Conservation (phyloP, 2,329 filamentous ascomycete genomes). For the Epichloe bromicola region DNA sequence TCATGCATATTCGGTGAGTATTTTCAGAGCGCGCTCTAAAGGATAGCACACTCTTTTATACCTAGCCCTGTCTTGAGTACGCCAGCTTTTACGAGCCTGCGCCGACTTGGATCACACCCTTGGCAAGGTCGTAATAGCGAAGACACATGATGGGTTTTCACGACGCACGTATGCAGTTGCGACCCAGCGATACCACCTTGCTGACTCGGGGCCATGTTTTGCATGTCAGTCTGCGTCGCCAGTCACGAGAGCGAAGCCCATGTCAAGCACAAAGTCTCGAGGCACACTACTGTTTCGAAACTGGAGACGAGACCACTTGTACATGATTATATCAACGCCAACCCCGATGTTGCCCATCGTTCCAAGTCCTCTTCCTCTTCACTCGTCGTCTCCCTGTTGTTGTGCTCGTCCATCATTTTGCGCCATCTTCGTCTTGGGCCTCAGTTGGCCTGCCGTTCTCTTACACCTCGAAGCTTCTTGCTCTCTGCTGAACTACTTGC, state of each 20-base stretch:
- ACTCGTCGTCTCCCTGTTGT: neutral
- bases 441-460: too few species aligned
- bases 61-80: too few species aligned
- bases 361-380: too few species aligned
- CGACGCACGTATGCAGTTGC: neutral
- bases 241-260: neutral
- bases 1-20: too few species aligned
- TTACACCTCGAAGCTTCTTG: neutral
- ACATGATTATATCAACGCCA: neutral
- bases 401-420: neutral
- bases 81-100: too few species aligned
- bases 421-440: too few species aligned
- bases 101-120: too few species aligned
- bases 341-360: too few species aligned
- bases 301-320: neutral
- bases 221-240: neutral
- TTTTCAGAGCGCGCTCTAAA: too few species aligned
- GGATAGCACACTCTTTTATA: too few species aligned
- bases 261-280: neutral
- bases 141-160: neutral
- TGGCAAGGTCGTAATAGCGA: neutral
- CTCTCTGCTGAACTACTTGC: neutral
- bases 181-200: neutral
- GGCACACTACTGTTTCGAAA: neutral
- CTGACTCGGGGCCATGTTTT: neutral